A percentile compares a stretch with the other conserved stretches of the same genome.
These are phyloP conservation scores for Golubevia pallescens DNA, from an alignment of 1,284 basidiomycete genomes.

Conservation along the genomic window DNA sequence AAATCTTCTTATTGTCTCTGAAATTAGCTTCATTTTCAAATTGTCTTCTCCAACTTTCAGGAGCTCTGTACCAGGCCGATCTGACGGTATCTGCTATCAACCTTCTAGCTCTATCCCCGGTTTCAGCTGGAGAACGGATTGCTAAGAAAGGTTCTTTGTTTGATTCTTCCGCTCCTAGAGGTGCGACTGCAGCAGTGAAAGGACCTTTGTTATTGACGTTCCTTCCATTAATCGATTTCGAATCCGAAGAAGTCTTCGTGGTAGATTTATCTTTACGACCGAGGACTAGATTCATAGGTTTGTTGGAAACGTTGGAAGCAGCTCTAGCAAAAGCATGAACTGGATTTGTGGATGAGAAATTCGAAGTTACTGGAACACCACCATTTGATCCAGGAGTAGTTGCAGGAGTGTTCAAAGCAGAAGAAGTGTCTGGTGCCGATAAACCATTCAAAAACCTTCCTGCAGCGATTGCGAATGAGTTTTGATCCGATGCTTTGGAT, in stretches of 20 bases:
- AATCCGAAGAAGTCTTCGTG: not conserved
- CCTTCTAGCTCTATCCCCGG: constrained; percentile 43
- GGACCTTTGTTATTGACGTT: constrained; percentile 13
- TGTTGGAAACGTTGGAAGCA: constrained; percentile 25
- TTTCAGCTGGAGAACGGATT: constrained; percentile 47
- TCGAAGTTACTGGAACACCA: constrained; percentile 22
- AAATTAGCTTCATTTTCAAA: constrained; percentile 24
- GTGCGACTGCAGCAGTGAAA: constrained; percentile 42
- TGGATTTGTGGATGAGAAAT: constrained; percentile 31
- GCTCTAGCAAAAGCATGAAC: constrained; percentile 38
- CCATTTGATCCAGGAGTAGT: constrained; percentile 34
- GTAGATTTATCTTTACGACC: constrained; percentile 14
- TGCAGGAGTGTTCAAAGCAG: constrained; percentile 53
- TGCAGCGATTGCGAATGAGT: constrained; percentile 21
- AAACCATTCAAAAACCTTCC: constrained; percentile 48
- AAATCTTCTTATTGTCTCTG: not conserved
- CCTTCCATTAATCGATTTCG: not conserved
- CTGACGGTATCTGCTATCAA: constrained; percentile 55
- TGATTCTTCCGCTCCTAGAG: constrained; percentile 31
- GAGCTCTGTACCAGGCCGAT: constrained; percentile 52
- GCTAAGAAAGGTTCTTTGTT: constrained; percentile 50
- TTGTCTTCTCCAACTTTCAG: constrained; percentile 54
- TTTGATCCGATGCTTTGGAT: constrained; percentile 15
- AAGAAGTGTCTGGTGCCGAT: constrained; percentile 36
- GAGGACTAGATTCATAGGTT: constrained; percentile 32